phyloP scores from a whole-genome alignment of 2,329 filamentous ascomycete species.

The Aspergillus viridinutans region DNA sequence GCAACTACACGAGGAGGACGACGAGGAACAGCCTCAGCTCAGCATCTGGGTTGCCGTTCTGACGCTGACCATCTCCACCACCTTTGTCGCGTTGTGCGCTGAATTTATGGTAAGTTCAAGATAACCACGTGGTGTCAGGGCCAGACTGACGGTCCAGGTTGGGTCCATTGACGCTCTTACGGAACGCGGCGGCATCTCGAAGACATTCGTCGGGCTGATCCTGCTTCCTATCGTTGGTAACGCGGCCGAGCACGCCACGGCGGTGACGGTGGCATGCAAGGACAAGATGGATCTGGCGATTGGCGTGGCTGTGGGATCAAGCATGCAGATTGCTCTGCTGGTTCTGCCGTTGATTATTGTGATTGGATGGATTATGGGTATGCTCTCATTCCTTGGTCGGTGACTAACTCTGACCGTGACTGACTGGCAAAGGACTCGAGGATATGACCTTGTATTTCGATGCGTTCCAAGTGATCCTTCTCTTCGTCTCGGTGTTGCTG shows the following conservation, averaged over 20 bases:
- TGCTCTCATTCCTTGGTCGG: slow-evolving; percentile 4
- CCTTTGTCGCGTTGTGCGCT: slow-evolving; percentile 72
- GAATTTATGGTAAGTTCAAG: slow-evolving; percentile 52
- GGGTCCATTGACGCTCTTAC: slow-evolving; percentile 56
- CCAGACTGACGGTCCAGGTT: slow-evolving; percentile 27
- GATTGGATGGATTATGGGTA: slow-evolving; percentile 56
- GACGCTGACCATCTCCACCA: slow-evolving; percentile 68
- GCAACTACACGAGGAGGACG: slow-evolving; percentile 57
- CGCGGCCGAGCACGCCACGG: slow-evolving; percentile 63
- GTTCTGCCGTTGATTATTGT: slow-evolving; percentile 59
- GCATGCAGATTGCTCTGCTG: slow-evolving; percentile 62
- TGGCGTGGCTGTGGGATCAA: slow-evolving; percentile 61
- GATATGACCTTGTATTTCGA: slow-evolving; percentile 78
- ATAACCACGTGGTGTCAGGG: not conserved
- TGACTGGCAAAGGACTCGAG: slow-evolving; percentile 39
- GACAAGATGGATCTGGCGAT: slow-evolving; percentile 68
- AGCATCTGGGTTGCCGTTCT: slow-evolving; percentile 67
- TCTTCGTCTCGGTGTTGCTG: slow-evolving; percentile 54
- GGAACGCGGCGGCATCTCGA: slow-evolving; percentile 45
- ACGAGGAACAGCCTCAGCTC: slow-evolving; percentile 70
- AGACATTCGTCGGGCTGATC: slow-evolving; percentile 61
- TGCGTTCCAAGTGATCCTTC: slow-evolving; percentile 72
- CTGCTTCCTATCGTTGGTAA: slow-evolving; percentile 64
- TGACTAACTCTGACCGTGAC: not conserved
- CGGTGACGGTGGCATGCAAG: slow-evolving; percentile 58